A percentile compares a stretch with the other conserved stretches of the same genome.
These are phyloP conservation scores for Lentinus polychrous DNA, from an alignment of 1,284 basidiomycete genomes.

Conservation along the genomic window DNA sequence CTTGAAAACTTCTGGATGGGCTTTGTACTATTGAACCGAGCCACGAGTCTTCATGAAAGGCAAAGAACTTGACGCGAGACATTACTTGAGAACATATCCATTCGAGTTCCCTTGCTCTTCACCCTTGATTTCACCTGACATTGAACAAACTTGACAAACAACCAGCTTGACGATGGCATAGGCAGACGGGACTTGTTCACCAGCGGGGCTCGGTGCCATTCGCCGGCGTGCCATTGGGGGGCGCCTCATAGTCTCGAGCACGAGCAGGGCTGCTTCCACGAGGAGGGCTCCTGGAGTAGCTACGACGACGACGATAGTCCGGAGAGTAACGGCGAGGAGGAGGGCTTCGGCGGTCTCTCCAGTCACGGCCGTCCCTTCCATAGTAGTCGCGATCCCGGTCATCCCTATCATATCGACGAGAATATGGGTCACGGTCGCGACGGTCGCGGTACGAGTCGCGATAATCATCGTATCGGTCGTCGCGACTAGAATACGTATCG, in stretches of 20 bases:
- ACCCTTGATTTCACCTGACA: slow-evolving; percentile 17
- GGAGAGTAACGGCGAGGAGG: slow-evolving; percentile 63
- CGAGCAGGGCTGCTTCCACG: slow-evolving; percentile 63
- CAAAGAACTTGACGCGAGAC: slow-evolving; percentile 8
- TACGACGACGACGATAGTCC: slow-evolving; percentile 65
- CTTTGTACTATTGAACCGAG: slow-evolving; percentile 24
- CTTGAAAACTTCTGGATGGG: slow-evolving; percentile 31
- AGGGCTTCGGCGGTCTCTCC: slow-evolving; percentile 61
- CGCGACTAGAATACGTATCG: slow-evolving; percentile 45
- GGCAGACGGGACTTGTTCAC: slow-evolving; percentile 15
- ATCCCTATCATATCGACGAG: slow-evolving; percentile 41
- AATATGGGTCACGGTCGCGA: slow-evolving; percentile 32
- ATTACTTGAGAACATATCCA: slow-evolving; percentile 19
- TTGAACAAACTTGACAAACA: slow-evolving; percentile 4
- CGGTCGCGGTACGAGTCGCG: slow-evolving; percentile 40
- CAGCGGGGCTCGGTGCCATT: slow-evolving; percentile 24
- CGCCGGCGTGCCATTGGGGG: slow-evolving; percentile 18
- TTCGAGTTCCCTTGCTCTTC: slow-evolving; percentile 14
- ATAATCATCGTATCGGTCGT: slow-evolving; percentile 39
- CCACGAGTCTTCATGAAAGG: slow-evolving; percentile 11
- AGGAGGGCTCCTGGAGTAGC: slow-evolving; percentile 74
- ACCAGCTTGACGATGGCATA: background rate
- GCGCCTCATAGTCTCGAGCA: slow-evolving; percentile 36
- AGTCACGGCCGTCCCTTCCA: slow-evolving; percentile 35
- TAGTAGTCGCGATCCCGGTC: slow-evolving; percentile 49